Percentiles rank a stretch among this genome's conserved stretches.
Evolutionary conservation across 768 basidiomycete genomes (phyloP).

Genomic region (Phaeotremella fagi): DNA sequence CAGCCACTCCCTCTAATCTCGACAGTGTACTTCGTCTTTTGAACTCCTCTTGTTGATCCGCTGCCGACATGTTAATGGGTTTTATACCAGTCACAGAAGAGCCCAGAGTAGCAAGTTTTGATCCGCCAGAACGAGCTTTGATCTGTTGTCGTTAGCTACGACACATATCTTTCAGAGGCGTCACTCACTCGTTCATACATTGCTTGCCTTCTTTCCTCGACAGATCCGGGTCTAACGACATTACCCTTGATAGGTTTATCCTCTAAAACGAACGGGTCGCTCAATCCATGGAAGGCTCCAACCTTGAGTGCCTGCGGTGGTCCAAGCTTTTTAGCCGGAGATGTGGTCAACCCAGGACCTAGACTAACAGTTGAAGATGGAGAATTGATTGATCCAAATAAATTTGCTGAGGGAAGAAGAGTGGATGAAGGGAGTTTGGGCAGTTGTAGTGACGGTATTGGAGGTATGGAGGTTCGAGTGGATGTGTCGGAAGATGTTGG

Average conservation of each 20-base stretch:
- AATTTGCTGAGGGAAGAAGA: conserved; percentile 27
- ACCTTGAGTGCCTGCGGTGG: neutral
- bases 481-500: conserved; percentile 22
- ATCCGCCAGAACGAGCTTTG: conserved; percentile 35
- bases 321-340: conserved; percentile 11
- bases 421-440: conserved; percentile 34
- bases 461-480: conserved; percentile 28
- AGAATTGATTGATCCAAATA: conserved; percentile 16
- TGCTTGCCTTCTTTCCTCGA: conserved; percentile 40
- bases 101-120: conserved; percentile 26
- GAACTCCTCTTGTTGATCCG: conserved; percentile 41
- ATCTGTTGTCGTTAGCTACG: conserved; percentile 18
- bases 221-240: conserved; percentile 26
- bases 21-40: conserved; percentile 47
- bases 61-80: conserved; percentile 20
- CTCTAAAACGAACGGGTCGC: conserved; percentile 32
- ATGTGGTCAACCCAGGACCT: conserved; percentile 5
- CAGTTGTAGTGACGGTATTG: conserved; percentile 34
- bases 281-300: conserved; percentile 12
- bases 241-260: conserved; percentile 22
- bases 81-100: conserved; percentile 14
- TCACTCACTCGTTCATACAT: conserved; percentile 43
- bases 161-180: neutral
- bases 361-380: conserved; percentile 1
- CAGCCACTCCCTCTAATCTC: conserved; percentile 45